Percentiles rank a stretch among this genome's conserved stretches.
These are phyloP conservation scores for Eucalyptus pauciflora DNA, from an alignment of 345 rosid genomes.

Conservation along the genomic window DNA sequence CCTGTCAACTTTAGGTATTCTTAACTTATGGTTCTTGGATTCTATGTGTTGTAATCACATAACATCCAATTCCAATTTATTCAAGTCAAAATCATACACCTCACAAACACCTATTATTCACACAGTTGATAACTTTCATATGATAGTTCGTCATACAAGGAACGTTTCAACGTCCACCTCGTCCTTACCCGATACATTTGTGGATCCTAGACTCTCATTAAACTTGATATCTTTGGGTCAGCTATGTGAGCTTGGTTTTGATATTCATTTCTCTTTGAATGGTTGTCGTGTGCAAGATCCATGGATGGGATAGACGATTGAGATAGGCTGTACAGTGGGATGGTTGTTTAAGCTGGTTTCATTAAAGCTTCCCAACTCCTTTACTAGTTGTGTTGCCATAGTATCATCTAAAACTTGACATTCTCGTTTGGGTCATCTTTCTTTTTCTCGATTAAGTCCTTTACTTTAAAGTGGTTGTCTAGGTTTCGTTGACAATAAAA, in stretches of 20 bases:
- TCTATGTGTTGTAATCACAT: neutral
- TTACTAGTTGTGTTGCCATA: neutral
- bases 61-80: neutral
- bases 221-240: neutral
- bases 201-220: too few relatives aligned
- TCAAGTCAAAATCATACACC: neutral
- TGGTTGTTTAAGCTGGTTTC: too few relatives aligned
- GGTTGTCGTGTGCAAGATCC: neutral
- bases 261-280: neutral
- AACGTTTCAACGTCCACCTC: neutral
- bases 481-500: too few relatives aligned
- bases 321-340: rapidly evolving
- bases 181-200: neutral
- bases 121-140: neutral
- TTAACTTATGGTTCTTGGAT: neutral
- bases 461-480: too few relatives aligned
- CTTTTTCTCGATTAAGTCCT: too few relatives aligned
- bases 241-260: neutral
- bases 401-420: neutral
- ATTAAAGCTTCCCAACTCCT: neutral
- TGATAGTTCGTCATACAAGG: neutral
- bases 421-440: neutral
- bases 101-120: neutral
- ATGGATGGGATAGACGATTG: neutral
- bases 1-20: neutral